Base-by-base conservation (phyloP, 768 basidiomycete species). In the Rickenella mellea region DNA sequence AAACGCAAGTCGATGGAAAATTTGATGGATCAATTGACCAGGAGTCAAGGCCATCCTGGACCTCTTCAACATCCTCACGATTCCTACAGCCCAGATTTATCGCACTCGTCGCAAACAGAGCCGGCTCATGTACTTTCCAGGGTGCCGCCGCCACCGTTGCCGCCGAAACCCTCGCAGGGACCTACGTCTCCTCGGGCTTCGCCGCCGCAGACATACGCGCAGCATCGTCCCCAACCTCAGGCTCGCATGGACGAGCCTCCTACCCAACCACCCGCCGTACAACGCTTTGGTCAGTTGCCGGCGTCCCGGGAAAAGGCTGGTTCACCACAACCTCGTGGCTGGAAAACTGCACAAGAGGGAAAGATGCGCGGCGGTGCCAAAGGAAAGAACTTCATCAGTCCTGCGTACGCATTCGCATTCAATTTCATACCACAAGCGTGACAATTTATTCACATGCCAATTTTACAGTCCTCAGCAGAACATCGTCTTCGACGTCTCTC, bases 1-100 rank as follows among this genome's bases (percentile, higher is more conserved):
- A 87, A 87, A 64, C 73, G 82, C 45, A 83, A 84, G 56, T 88
- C 86, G 1, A 82, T 88, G 39, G 86, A 89, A 54, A 87, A 88
- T 52, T 63, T 88, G 27, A 66, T 88, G 50, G 84, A 87, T 44
- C 79, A 83, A 51, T 58, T 87, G 6, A 78, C 79, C 20, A 70
- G 78, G 46, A 55, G 59, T 42, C 66, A 66, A 51, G 33, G 33
- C 54, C 55, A 26, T 55, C 64, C 42, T 58, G 56, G 24, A 36
- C 58, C 31, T 22, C 58, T 17, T 62, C 73, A 72, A 43, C 55
- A 60, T 14, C 62, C 61, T 22, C 51, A 58, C 26, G 62, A 55
- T 43, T 47, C 56, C 44, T 59, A 59, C 48, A 59, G 56, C 17
- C 26, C 41, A 22, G 41, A 27, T n/a, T n/a, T n/a, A 64, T 53